A percentile compares a stretch with the other conserved stretches of the same genome.
These are phyloP conservation scores for Ceratobasidium sp. DNA, from an alignment of 1,284 basidiomycete species.

Conservation along the genomic window DNA sequence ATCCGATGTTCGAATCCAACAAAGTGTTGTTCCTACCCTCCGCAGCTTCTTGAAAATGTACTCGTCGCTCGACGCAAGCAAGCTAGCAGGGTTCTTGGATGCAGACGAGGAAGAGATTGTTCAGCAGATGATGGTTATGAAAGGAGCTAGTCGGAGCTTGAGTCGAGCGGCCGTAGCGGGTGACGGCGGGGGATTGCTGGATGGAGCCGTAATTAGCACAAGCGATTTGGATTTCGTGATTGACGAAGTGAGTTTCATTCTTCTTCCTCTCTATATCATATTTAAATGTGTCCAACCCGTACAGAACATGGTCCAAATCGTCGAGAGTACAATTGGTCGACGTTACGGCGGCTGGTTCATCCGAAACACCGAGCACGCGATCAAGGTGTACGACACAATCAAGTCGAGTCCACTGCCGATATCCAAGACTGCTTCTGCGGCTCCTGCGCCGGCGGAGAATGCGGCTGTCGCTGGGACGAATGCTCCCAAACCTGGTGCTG, in stretches of 20 bases:
- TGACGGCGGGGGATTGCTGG: conserved; percentile 72
- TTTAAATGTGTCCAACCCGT: neutral
- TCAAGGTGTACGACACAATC: conserved; percentile 84
- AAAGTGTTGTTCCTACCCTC: conserved; percentile 80
- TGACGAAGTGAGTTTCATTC: conserved; percentile 73
- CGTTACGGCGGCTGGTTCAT: conserved; percentile 98
- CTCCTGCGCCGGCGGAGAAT: neutral
- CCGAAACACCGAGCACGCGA: conserved; percentile 90
- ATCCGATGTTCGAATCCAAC: conserved; percentile 79
- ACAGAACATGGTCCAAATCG: conserved; percentile 95
- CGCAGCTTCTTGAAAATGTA: conserved; percentile 96
- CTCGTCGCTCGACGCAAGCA: conserved; percentile 91
- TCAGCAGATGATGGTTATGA: conserved; percentile 97
- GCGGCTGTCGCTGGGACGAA: conserved; percentile 19
- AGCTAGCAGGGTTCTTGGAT: conserved; percentile 88
- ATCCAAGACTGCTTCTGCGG: conserved; percentile 50
- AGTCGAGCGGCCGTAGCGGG: conserved; percentile 63
- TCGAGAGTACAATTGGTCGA: conserved; percentile 91
- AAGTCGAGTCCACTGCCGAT: conserved; percentile 74
- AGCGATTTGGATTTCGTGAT: conserved; percentile 97
- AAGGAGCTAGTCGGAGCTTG: conserved; percentile 84
- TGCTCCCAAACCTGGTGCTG: conserved; percentile 23
- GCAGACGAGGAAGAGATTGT: conserved; percentile 88
- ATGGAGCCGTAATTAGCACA: conserved; percentile 88
- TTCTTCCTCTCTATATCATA: neutral